Percentiles rank a stretch among this genome's conserved stretches.
Evolutionary conservation across 371 early-diverging fungal species (phyloP).

Genomic region (Entomophthora muscae): DNA sequence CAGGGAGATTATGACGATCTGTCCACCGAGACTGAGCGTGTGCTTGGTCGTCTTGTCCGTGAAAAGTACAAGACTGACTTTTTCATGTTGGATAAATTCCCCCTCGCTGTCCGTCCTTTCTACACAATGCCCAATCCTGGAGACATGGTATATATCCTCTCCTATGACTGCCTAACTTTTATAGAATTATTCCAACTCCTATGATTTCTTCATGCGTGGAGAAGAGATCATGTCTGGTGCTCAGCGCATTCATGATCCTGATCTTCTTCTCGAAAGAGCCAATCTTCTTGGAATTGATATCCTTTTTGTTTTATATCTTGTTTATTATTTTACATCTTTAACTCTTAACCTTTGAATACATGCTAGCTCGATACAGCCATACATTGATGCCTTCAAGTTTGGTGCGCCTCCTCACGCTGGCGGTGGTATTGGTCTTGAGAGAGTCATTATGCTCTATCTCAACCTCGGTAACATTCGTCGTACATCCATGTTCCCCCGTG

Average conservation of each 20-base stretch:
- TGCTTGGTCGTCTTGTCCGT: slow-evolving; percentile 85
- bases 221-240: slow-evolving; percentile 99
- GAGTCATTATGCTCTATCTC: slow-evolving; percentile 96
- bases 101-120: slow-evolving; percentile 91
- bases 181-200: slow-evolving; percentile 89
- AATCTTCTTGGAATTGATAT: slow-evolving; percentile 62
- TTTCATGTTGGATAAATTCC: slow-evolving; percentile 99
- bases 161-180: background rate
- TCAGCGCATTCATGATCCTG: slow-evolving; percentile 95
- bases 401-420: slow-evolving; percentile 99
- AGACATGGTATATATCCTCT: slow-evolving; percentile 26
- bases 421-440: slow-evolving; percentile 97
- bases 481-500: slow-evolving; percentile 96
- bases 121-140: slow-evolving; percentile 98
- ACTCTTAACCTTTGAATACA: background rate
- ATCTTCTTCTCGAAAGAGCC: slow-evolving; percentile 66
- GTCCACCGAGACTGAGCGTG: slow-evolving; percentile 83
- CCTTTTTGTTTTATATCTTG: background rate
- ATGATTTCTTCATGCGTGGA: slow-evolving; percentile 99
- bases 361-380: slow-evolving; percentile 68
- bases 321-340: background rate
- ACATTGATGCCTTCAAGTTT: slow-evolving; percentile 95
- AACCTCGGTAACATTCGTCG: slow-evolving; percentile 94
- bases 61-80: slow-evolving; percentile 96
- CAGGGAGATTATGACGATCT: slow-evolving; percentile 90